Conservation (phyloP, 352 stramenopile genomes). For the Peronospora belbahrii region DNA sequence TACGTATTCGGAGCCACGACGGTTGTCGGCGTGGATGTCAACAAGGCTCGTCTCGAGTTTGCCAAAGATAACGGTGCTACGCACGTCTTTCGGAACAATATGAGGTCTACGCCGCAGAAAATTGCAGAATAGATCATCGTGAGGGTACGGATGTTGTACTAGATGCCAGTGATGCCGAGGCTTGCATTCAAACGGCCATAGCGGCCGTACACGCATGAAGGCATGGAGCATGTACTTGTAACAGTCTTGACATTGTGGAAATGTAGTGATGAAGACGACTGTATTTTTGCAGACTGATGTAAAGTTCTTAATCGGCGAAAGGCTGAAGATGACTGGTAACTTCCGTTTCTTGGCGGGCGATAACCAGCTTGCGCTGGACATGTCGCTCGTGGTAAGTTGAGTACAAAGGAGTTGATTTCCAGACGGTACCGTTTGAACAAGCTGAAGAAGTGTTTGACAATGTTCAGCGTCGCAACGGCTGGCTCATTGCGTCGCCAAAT, state of each 20-base stretch:
- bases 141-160: slow-evolving; percentile 25
- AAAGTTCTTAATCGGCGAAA: slow-evolving; percentile 21
- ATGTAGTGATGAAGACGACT: too few relatives aligned
- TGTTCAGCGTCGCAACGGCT: slow-evolving; percentile 24
- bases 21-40: slow-evolving; percentile 21
- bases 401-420: slow-evolving; percentile 23
- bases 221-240: slow-evolving; percentile 17
- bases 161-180: slow-evolving; percentile 20
- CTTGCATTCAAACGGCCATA: slow-evolving; percentile 22
- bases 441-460: slow-evolving; percentile 27
- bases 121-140: slow-evolving; percentile 15
- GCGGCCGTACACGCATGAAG: slow-evolving; percentile 20
- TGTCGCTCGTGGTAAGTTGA: slow-evolving; percentile 22
- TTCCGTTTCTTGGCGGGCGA: slow-evolving; percentile 26
- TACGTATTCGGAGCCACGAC: slow-evolving; percentile 22
- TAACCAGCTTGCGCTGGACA: slow-evolving; percentile 24
- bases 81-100: slow-evolving; percentile 14
- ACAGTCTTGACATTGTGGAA: not conserved
- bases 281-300: slow-evolving; percentile 8
- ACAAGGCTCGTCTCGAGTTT: slow-evolving; percentile 15
- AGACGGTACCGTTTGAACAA: slow-evolving; percentile 21
- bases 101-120: slow-evolving; percentile 6
- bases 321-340: slow-evolving; percentile 23
- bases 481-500: too few relatives aligned
- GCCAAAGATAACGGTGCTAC: slow-evolving; percentile 21